Base-by-base conservation (phyloP, 2,329 filamentous ascomycete species). In the Aulographum hederae region DNA sequence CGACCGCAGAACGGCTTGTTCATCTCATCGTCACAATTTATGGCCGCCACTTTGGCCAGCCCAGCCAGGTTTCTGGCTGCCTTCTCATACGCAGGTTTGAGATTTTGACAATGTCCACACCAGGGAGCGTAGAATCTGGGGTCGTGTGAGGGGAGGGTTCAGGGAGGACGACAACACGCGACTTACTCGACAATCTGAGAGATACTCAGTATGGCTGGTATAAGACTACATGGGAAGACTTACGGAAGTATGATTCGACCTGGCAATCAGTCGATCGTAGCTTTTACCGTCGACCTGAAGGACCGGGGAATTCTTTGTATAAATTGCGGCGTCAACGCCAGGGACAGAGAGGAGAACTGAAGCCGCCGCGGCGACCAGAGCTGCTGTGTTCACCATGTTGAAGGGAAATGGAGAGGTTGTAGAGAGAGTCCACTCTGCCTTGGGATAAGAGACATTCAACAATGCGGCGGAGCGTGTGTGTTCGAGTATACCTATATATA, bases 91-190 rank as follows among this genome's bases (percentile, higher is more conserved):
- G 81, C 80, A 3, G 85, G 86, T 58, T 94, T 85, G 46, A 98
- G 76, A 57, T 78, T 94, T 58, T 93, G 69, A 61, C 89, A 98
- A 58, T 95, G 89, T 26, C 86, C 89, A 47, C 89, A 95, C 86
- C 86, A 95, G 16, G 86, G 86, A 6, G 86, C 86, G 48, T 93
- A 95, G 66, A 95, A 95, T 57, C 85, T 81, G 50, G n/a, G 26
- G 27, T 73, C 58, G 28, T n/a, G 73, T 66, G 66, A 73, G 41
- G 23, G 14, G 6, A 16, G 21, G 31, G 41, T 41, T 31, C 27
- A 27, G 21, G 11, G 27, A 17, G 16, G 15, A 16, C 27, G 15
- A 28, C 8, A 25, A 28, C 15, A 28, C 8, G 13, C 6, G 14
- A 30, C 51, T 46, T 47, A 54, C 53, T 57, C 53, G 35, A 56